Evolutionary conservation across 1,284 basidiomycete genomes (phyloP).

Genomic region (Naganishia liquefaciens): DNA sequence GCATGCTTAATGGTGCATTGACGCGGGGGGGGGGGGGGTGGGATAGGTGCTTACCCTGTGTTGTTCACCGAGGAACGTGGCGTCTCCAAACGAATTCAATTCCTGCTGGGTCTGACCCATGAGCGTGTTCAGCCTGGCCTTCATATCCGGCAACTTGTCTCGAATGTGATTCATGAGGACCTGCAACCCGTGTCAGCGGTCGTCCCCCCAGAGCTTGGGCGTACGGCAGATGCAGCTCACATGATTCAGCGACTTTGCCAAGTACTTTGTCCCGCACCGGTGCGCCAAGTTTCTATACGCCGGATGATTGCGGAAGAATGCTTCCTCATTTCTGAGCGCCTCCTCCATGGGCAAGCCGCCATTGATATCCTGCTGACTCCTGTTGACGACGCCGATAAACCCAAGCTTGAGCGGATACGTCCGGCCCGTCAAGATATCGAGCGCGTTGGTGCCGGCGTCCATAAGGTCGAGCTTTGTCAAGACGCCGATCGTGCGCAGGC

Average conservation of each 20-base stretch:
- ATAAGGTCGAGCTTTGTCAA: constrained; percentile 97
- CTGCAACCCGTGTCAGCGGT: constrained; percentile 53
- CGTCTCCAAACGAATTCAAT: constrained; percentile 91
- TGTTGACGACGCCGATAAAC: constrained; percentile 96
- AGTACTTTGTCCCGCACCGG: constrained; percentile 92
- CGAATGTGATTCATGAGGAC: constrained; percentile 97
- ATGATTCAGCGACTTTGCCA: constrained; percentile 92
- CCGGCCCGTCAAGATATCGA: constrained; percentile 92
- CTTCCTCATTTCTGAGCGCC: constrained; percentile 79
- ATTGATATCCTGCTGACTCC: constrained; percentile 97
- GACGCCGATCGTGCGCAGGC: constrained; percentile 91
- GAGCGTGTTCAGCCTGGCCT: constrained; percentile 93
- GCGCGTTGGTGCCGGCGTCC: constrained; percentile 96
- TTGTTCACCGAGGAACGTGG: constrained; percentile 86
- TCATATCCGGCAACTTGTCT: constrained; percentile 99
- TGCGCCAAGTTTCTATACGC: constrained; percentile 96
- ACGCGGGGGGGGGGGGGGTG: not conserved
- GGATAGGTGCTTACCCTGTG: constrained; percentile 63
- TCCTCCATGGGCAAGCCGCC: constrained; percentile 81
- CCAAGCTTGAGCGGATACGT: constrained; percentile 97
- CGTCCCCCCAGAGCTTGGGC: not conserved
- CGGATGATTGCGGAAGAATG: constrained; percentile 87
- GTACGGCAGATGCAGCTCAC: constrained; percentile 54
- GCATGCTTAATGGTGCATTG: not conserved
- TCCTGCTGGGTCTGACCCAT: constrained; percentile 99